Evolutionary conservation across 164 flowering plant genomes (phyloP).

Genomic region (Pachysandra terminalis): DNA sequence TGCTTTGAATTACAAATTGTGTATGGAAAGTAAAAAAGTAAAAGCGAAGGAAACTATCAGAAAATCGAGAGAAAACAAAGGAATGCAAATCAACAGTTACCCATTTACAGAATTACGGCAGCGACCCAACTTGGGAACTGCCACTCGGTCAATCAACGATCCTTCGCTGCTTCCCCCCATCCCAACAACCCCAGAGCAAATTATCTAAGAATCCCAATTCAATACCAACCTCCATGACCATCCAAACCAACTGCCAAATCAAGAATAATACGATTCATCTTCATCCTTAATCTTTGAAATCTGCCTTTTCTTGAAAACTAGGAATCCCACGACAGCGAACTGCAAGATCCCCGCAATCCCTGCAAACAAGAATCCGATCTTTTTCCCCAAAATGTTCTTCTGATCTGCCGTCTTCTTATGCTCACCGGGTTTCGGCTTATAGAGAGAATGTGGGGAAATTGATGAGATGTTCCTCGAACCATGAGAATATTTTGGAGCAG

Average conservation of each 20-base stretch:
- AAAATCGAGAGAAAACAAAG: background rate
- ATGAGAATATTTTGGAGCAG: slow-evolving; percentile 5
- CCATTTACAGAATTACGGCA: slow-evolving; percentile 26
- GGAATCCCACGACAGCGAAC: slow-evolving; percentile 41
- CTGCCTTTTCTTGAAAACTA: slow-evolving; percentile 47
- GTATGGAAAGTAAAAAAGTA: background rate
- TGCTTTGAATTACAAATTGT: slow-evolving; percentile 15
- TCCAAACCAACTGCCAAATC: slow-evolving; percentile 3
- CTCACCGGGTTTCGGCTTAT: background rate
- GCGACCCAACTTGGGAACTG: slow-evolving; percentile 5
- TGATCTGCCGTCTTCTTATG: background rate
- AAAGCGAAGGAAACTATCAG: background rate
- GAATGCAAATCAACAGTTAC: slow-evolving; percentile 20
- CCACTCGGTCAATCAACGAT: slow-evolving; percentile 6
- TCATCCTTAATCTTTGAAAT: slow-evolving; percentile 33
- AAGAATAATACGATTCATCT: slow-evolving; percentile 21
- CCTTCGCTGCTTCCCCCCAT: slow-evolving; percentile 2
- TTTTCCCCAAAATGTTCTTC: slow-evolving; percentile 42
- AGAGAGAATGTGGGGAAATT: background rate
- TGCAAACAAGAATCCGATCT: slow-evolving; percentile 45
- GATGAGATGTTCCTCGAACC: background rate
- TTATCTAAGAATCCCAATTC: slow-evolving; percentile 9
- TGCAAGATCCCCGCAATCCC: slow-evolving; percentile 48
- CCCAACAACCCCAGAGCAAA: slow-evolving; percentile 3
- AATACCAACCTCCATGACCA: background rate